phyloP scores from a whole-genome alignment of 75 land plant species.

The Pinus albicaulis region DNA sequence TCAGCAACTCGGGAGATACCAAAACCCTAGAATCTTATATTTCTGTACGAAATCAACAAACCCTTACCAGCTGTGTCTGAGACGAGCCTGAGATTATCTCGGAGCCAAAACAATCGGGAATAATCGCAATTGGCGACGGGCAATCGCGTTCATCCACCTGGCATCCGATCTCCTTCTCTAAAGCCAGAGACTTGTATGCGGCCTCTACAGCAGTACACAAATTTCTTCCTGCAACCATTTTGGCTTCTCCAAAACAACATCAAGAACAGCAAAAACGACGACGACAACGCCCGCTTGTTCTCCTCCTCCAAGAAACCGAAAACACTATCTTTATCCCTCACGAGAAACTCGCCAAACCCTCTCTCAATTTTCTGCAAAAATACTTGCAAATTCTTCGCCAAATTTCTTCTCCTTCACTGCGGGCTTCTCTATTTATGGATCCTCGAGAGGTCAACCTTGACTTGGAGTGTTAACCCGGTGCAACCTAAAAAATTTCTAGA shows the following conservation, averaged over 20 bases:
- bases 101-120: neutral
- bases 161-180: neutral
- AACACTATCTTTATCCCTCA: too few species aligned
- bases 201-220: conserved; percentile 3
- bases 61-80: neutral
- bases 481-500: too few species aligned
- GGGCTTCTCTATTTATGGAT: too few species aligned
- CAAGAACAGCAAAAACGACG: neutral
- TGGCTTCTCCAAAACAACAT: conserved; percentile 2
- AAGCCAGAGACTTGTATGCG: neutral
- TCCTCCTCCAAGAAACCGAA: too few species aligned
- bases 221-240: conserved; percentile 11
- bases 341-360: too few species aligned
- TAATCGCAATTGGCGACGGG: neutral
- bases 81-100: neutral
- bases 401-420: too few species aligned
- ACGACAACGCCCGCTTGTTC: too few species aligned
- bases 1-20: too few species aligned
- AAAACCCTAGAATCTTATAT: neutral
- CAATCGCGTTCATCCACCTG: neutral
- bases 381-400: too few species aligned
- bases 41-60: neutral
- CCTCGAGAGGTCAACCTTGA: too few species aligned
- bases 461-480: too few species aligned
- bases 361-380: too few species aligned